Evolutionary conservation across 495 filamentous ascomycete genomes (phyloP), one percentile per base, ranked within the genome.

Genomic region (Amorphotheca resinae): DNA sequence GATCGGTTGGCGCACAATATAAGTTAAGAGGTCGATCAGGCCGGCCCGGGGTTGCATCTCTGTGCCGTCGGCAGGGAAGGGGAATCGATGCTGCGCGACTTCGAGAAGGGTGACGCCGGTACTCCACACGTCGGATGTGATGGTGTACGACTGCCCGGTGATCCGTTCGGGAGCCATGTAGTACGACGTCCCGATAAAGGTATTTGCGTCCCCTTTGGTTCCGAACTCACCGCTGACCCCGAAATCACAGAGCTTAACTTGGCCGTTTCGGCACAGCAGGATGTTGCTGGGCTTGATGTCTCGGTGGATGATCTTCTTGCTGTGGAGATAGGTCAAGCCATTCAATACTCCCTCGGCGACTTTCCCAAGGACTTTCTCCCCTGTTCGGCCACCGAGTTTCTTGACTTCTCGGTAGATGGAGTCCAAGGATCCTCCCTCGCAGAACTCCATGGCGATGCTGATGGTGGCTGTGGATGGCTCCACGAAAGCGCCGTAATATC

Each of bases 161-260:
- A 98, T 98, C 34, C 91, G 81, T 60, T 98, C 91, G 0, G 91
- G 91, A 3, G 91, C 93, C 91, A 98, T 98, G 67, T 98, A 98
- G 62, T 96, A 96, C 15, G 85, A 93, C 25, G 91, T 98, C 18
- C 91, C 91, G 58, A 98, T 98, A 57, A 96, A 98, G 3, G 91
- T 98, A 63, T 95, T 95, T 47, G 91, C 91, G 57, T 95, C 93
- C 22, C 91, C 91, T 59, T 95, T 95, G 41, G 91, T 96, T 48
- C 91, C 91, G 60, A 95, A 95, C 64, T 96, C 93, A 46, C 91
- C 91, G 41, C 82, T 88, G 43, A 98, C 91, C 52, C 91, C 91
- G 53, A 98, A 98, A 63, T 98, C 91, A 65, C 91, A 98, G 7
- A 98, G 77, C 64, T 95, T 95, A 38, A 96, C 91, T 52, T 93